A percentile compares a stretch with the other conserved stretches of the same genome.
Conservation (phyloP, 2,329 filamentous ascomycete species). For the Penicillium verrucosum region DNA sequence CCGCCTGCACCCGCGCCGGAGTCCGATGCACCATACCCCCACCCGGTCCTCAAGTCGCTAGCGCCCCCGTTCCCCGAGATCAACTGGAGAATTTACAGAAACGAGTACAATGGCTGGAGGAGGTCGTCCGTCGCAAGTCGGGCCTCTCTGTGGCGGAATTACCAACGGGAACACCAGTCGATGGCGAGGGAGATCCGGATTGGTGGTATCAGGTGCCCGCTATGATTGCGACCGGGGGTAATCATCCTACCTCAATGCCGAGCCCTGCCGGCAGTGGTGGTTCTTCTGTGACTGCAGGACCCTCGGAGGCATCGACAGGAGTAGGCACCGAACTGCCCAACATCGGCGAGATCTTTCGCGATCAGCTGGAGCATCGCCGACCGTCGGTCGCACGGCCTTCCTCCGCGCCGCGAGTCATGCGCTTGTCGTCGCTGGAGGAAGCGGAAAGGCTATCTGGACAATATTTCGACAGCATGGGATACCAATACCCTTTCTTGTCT, state of each 20-base stretch:
- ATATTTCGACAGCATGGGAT: slow-evolving; percentile 41
- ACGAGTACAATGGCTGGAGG: slow-evolving; percentile 40
- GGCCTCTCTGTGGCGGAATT: slow-evolving; percentile 34
- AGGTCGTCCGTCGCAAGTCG: slow-evolving; percentile 35
- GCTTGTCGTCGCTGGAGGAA: slow-evolving; percentile 36
- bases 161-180: slow-evolving; percentile 32
- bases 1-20: slow-evolving; percentile 39
- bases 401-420: slow-evolving; percentile 33
- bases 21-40: slow-evolving; percentile 41
- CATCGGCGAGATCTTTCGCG: slow-evolving; percentile 40
- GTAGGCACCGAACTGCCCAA: slow-evolving; percentile 37
- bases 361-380: slow-evolving; percentile 38
- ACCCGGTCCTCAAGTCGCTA: slow-evolving; percentile 38
- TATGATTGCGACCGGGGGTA: slow-evolving; percentile 31
- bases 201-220: slow-evolving; percentile 41
- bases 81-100: slow-evolving; percentile 41
- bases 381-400: slow-evolving; percentile 34
- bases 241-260: slow-evolving; percentile 20
- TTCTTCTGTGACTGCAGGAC: slow-evolving; percentile 20
- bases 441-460: slow-evolving; percentile 32
- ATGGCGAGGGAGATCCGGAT: slow-evolving; percentile 34
- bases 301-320: slow-evolving; percentile 19
- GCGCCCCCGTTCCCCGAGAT: slow-evolving; percentile 38
- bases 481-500: slow-evolving; percentile 39
- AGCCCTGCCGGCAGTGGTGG: slow-evolving; percentile 19